Percentiles rank a stretch among this genome's conserved stretches.
Evolutionary conservation across 2,329 filamentous ascomycete genomes (phyloP).

Genomic region (Camillea tinctor): DNA sequence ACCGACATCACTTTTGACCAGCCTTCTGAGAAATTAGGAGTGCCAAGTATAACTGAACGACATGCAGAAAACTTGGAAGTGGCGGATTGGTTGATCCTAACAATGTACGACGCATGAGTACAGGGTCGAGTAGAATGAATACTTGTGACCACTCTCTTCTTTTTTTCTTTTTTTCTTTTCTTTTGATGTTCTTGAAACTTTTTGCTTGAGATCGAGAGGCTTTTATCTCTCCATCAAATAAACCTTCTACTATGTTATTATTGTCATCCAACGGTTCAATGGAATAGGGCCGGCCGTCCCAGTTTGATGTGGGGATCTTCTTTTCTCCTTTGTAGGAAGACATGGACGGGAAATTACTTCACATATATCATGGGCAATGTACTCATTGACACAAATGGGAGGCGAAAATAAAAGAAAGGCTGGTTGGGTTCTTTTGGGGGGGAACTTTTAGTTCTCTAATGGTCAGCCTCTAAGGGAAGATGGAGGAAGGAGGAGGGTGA

Average conservation of each 20-base stretch:
- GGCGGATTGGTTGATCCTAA: background rate
- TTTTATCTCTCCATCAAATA: background rate
- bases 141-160: background rate
- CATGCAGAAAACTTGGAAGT: background rate
- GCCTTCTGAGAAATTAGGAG: background rate
- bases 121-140: background rate
- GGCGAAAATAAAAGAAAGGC: background rate
- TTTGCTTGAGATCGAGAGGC: background rate
- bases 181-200: background rate
- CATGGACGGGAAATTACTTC: background rate
- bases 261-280: background rate
- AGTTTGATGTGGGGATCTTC: background rate
- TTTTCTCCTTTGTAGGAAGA: background rate
- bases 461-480: background rate
- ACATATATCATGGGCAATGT: background rate
- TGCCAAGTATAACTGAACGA: background rate
- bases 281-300: background rate
- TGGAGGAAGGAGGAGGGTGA: background rate
- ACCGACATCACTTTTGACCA: slow-evolving; percentile 6
- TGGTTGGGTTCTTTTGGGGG: background rate
- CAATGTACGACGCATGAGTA: background rate
- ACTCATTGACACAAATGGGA: background rate
- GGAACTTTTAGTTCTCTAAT: background rate
- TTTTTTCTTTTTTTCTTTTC: background rate
- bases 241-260: background rate